Conservation (phyloP, 805 yeast species). For the Kregervanrija pseudodelftensis region DNA sequence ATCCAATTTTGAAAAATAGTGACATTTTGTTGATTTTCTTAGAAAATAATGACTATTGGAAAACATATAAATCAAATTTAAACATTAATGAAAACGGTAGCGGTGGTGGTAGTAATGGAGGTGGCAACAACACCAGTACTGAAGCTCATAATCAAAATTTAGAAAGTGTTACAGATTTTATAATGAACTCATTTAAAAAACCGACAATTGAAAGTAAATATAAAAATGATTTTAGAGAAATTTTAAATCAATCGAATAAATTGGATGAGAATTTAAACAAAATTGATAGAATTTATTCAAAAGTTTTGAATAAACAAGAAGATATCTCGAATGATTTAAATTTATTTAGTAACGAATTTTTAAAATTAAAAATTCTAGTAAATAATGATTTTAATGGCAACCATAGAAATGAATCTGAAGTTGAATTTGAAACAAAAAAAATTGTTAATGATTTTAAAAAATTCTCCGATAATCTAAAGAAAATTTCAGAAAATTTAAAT, state of each 20-base stretch:
- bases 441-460: conserved; percentile 27
- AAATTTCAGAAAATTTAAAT: conserved; percentile 23
- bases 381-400: conserved; percentile 28
- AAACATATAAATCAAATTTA: conserved; percentile 52
- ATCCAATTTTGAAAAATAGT: conserved; percentile 64
- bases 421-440: conserved; percentile 15
- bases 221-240: conserved; percentile 73
- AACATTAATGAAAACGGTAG: conserved; percentile 27
- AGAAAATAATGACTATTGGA: conserved; percentile 65
- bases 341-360: conserved; percentile 62
- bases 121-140: conserved; percentile 3
- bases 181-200: conserved; percentile 89
- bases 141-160: conserved; percentile 24
- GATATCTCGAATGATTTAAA: conserved; percentile 69
- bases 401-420: conserved; percentile 15
- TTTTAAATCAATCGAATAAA: conserved; percentile 74
- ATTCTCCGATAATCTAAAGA: conserved; percentile 35
- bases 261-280: conserved; percentile 75
- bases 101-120: conserved; percentile 14
- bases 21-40: conserved; percentile 64
- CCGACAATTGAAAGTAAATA: conserved; percentile 46
- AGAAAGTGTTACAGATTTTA: conserved; percentile 83
- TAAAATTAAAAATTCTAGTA: conserved; percentile 44
- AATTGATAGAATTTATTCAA: conserved; percentile 70
- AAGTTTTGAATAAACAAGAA: conserved; percentile 63